A percentile compares a stretch with the other conserved stretches of the same genome.
These are phyloP conservation scores for Podaxis sp. DNA, from an alignment of 768 basidiomycete species.

Conservation along the genomic window DNA sequence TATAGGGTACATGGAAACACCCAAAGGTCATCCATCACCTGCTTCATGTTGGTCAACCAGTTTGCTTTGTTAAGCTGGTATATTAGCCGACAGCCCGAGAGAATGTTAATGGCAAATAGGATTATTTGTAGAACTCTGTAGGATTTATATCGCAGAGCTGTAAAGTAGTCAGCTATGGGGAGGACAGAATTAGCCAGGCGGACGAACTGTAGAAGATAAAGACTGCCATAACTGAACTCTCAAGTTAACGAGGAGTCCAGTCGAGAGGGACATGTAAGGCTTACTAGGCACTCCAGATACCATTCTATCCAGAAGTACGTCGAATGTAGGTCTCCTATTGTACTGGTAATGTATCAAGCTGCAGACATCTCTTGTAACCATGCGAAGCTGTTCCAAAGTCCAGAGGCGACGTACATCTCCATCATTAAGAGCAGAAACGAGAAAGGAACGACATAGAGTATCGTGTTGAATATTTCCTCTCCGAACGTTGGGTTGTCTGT, in stretches of 20 bases:
- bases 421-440: slow-evolving; percentile 75
- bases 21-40: slow-evolving; percentile 41
- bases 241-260: slow-evolving; percentile 6
- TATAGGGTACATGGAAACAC: neutral
- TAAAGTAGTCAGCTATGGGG: neutral
- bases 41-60: slow-evolving; percentile 71
- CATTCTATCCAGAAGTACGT: slow-evolving; percentile 55
- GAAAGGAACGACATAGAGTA: slow-evolving; percentile 68
- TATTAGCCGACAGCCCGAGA: slow-evolving; percentile 63
- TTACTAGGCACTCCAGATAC: slow-evolving; percentile 69
- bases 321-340: slow-evolving; percentile 51
- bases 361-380: slow-evolving; percentile 6
- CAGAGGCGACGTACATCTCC: slow-evolving; percentile 65
- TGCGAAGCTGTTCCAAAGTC: slow-evolving; percentile 1
- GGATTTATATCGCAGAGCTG: slow-evolving; percentile 67
- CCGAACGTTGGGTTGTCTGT: slow-evolving; percentile 42
- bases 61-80: slow-evolving; percentile 68
- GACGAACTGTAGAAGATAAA: slow-evolving; percentile 76
- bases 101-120: slow-evolving; percentile 57
- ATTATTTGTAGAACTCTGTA: slow-evolving; percentile 49
- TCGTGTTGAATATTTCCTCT: slow-evolving; percentile 70
- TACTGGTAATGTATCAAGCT: slow-evolving; percentile 84
- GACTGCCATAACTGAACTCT: slow-evolving; percentile 56
- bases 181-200: neutral
- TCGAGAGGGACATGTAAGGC: slow-evolving; percentile 23